Evolutionary conservation across 371 early-diverging fungal genomes (phyloP), one percentile per base, ranked within the genome.

Genomic region (Actinomortierella ambigua): DNA sequence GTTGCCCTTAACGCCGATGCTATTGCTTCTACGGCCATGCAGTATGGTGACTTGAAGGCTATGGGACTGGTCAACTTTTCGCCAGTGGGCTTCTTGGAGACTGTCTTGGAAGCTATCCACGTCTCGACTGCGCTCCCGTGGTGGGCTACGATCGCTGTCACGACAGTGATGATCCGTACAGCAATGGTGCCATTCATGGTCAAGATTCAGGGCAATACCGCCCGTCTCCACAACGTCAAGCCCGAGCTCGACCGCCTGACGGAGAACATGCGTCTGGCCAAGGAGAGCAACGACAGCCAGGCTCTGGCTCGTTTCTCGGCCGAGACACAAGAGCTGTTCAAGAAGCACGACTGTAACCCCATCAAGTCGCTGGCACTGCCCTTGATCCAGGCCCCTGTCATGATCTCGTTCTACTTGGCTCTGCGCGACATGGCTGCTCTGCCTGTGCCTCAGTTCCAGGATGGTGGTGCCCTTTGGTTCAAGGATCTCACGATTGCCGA

Each of bases 381-480:
- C 5, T 51, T 94, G 34, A 60, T 89, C 11, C 93, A 94, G 67
- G 83, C 88, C 41, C 96, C 96, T n/a, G 83, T 96, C 40, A 91
- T 95, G 85, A 81, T 98, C 59, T 84, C 88, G 5, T 91, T 96
- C 82, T 98, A 96, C 67, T 79, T 95, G 68, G 96, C 92, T 1
- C 68, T 97, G 51, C 80, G 89, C 61, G 84, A 79, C 28, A 92
- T 98, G 93, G 87, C 93, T 17, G 83, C 84, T 17, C 63, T 93
- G 29, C 93, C 95, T 8, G 90, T 96, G 1, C 94, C 96, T 18
- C 91, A 93, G 26, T 85, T 96, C 69, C 53, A 69, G 51, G 84
- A 83, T 6, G 95, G 94, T 40, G 96, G 96, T 48, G 22, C 86
- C 6, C 62, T 66, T 20, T 98, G 96, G 95, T 90, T 97, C 68